Evolutionary conservation across 345 rosid species (phyloP).

Genomic region (Populus pruinosa): DNA sequence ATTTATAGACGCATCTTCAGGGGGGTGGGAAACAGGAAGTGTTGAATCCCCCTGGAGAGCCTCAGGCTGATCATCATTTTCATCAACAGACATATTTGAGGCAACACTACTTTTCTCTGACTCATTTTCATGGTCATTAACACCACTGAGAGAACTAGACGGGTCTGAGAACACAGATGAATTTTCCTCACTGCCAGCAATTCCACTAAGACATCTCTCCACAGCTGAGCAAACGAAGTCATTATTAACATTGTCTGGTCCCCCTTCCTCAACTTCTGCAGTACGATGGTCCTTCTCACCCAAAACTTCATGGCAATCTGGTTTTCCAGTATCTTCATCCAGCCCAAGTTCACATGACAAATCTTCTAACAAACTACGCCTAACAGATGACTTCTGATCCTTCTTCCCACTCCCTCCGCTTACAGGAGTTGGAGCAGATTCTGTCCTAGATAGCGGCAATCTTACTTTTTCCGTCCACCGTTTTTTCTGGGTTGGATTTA

Average conservation of each 20-base stretch:
- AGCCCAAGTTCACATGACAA: conserved; percentile 56
- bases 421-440: conserved; percentile 60
- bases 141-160: conserved; percentile 47
- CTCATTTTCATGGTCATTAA: conserved; percentile 57
- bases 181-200: conserved; percentile 55
- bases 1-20: conserved; percentile 31
- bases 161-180: conserved; percentile 52
- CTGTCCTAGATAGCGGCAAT: conserved; percentile 57
- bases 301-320: conserved; percentile 21
- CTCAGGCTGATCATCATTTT: conserved; percentile 40
- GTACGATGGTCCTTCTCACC: conserved; percentile 18
- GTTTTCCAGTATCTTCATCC: conserved; percentile 42
- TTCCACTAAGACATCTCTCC: conserved; percentile 46
- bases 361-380: conserved; percentile 69
- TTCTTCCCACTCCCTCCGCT: conserved; percentile 33
- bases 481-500: conserved; percentile 41
- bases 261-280: conserved; percentile 30
- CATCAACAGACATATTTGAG: conserved; percentile 48
- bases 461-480: conserved; percentile 76
- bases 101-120: conserved; percentile 59
- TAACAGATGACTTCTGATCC: conserved; percentile 38
- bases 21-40: conserved; percentile 53
- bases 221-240: conserved; percentile 33
- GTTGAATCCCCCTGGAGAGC: conserved; percentile 37
- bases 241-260: conserved; percentile 19